phyloP scores from a whole-genome alignment of 139 green algal species.

The Picochlorum sp. region DNA sequence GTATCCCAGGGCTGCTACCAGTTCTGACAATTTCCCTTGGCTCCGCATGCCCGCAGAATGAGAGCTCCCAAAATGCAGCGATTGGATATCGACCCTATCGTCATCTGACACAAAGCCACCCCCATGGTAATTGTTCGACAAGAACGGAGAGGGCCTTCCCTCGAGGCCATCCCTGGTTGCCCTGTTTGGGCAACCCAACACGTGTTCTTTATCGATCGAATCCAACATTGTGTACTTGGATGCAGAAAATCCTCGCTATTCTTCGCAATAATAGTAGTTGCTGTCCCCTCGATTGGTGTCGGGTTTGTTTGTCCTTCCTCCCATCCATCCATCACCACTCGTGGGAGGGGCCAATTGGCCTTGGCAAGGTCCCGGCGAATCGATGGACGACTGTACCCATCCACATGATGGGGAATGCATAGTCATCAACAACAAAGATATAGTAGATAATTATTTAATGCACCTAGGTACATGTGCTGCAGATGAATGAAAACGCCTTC shows the following conservation, averaged over 20 bases:
- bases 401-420: too few species aligned
- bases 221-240: neutral
- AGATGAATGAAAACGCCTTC: too few species aligned
- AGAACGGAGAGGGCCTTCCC: conserved; percentile 17
- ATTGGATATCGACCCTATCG: conserved; percentile 28
- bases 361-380: too few species aligned
- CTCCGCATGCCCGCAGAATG: conserved; percentile 10
- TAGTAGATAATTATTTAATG: too few species aligned
- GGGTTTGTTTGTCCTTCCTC: too few species aligned
- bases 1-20: neutral
- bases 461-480: too few species aligned
- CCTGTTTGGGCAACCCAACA: conserved; percentile 17
- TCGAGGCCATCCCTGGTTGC: conserved; percentile 17
- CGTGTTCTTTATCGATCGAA: neutral
- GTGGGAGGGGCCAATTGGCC: too few species aligned
- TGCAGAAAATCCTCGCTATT: neutral
- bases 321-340: too few species aligned
- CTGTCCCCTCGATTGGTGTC: too few species aligned
- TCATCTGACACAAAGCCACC: conserved; percentile 28
- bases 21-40: neutral
- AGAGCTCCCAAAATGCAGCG: conserved; percentile 18
- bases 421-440: neutral
- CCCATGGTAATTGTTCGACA: conserved; percentile 24
- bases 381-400: too few species aligned
- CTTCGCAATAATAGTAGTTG: too few species aligned